Evolutionary conservation across 345 rosid species (phyloP).

Genomic region (Populus pruinosa): DNA sequence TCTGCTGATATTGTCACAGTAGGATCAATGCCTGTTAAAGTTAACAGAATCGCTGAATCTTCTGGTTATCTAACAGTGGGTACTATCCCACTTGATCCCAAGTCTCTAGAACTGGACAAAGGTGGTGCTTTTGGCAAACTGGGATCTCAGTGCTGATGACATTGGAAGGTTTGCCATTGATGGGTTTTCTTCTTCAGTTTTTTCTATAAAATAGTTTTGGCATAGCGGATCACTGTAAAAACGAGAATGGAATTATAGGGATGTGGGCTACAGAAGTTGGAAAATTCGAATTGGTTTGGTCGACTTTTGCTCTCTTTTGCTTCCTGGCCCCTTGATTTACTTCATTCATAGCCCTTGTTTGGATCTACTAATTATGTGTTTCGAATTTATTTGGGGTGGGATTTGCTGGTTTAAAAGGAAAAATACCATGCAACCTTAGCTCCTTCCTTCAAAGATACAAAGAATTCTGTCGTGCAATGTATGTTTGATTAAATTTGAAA

Average conservation of each 20-base stretch:
- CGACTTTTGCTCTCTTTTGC: not conserved
- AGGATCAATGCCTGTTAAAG: constrained; percentile 72
- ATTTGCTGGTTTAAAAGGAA: not conserved
- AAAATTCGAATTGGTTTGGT: not conserved
- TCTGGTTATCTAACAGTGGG: constrained; percentile 51
- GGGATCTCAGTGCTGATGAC: constrained; percentile 9
- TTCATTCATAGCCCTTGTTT: not conserved
- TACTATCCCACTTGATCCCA: constrained; percentile 60
- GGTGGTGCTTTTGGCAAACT: constrained; percentile 20
- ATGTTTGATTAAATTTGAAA: not conserved
- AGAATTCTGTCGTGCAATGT: not conserved
- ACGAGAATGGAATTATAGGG: not conserved
- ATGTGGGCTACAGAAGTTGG: not conserved
- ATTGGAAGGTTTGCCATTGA: constrained; percentile 8
- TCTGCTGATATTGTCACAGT: constrained; percentile 43
- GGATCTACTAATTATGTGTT: not conserved
- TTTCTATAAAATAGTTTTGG: not conserved
- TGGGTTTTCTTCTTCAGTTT: not conserved
- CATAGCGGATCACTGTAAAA: constrained; percentile 5
- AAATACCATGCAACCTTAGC: constrained; percentile 3
- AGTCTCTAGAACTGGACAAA: constrained; percentile 34
- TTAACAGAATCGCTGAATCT: constrained; percentile 48
- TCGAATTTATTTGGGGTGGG: not conserved
- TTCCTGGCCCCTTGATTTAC: not conserved
- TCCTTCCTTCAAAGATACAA: not conserved